Base-by-base conservation (phyloP, 2,329 filamentous ascomycete genomes). In the Chaetomium strumarium region DNA sequence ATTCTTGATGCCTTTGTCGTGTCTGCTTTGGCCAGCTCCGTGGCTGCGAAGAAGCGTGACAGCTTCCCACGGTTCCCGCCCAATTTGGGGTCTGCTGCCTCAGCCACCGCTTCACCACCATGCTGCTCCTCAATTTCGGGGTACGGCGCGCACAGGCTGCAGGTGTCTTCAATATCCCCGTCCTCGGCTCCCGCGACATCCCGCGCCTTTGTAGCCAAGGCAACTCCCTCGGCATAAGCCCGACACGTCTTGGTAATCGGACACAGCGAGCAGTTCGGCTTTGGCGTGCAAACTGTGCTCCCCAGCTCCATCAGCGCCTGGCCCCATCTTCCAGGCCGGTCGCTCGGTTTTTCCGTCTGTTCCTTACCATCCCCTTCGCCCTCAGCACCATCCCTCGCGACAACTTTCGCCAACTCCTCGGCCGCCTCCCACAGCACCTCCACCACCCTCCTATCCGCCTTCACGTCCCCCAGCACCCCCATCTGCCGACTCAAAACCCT, bases 231-330 rank as follows among this genome's bases (percentile, higher is more conserved):
- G 3, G 61, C 61, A 58, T 76, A 80, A 0, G 71, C 76, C 5
- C 75, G 74, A 55, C 79, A 81, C 0, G 75, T 79, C 2, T 66
- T 63, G 0, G 67, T 75, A 43, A 81, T 69, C 1, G 79, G 79
- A 50, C 79, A 81, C 1, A 61, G 60, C 2, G 64, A 65, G 58
- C 81, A 85, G 46, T 77, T 75, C 1, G 81, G 81, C 58, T 77
- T 78, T 0, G 81, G 81, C 7, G 74, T 75, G 59, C 81, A 85
- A 2, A 84, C 63, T 0, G 81, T 85, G 56, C 80, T 83, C 3
- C 81, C 81, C 4, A 85, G 70, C 61, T 85, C 81, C 81, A 85
- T 85, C 24, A 85, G 66, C 0, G 78, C 81, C 62, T 85, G 81
- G 0, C 82, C 82, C 81, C 81, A 84, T 55, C 75, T 66, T 0